Evolutionary conservation across 805 yeast genomes (phyloP), one percentile per base, ranked within the genome.

Genomic region (Nakazawaea wyomingensis): DNA sequence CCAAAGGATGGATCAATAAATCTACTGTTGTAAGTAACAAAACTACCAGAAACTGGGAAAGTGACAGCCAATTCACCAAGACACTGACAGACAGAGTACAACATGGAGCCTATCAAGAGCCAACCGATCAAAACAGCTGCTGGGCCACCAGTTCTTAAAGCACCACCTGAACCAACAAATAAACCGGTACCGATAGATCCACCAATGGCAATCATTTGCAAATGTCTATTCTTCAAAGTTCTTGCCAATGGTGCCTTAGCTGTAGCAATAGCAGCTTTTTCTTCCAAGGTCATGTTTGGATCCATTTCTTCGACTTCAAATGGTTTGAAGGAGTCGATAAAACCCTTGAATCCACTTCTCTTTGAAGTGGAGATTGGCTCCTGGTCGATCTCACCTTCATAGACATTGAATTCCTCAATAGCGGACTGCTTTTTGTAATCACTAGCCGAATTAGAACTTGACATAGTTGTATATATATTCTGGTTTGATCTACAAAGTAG

Each of bases 181-280:
- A 87, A 68, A 55, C 93, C 95, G 7, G 91, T 82, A 53, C 95
- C 96, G 51, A 86, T 85, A 47, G 84, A 74, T 34, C 91, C 90
- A 51, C 91, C 93, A 48, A 85, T 69, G 39, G 93, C 89, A 63
- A 85, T 85, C 87, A 84, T 80, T 47, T 82, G 80, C 51, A 85
- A 62, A 58, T 85, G 91, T 55, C 90, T 71, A 34, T 76, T 72
- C 52, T 75, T 78, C 40, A 82, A 66, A 7, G 69, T 58, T 50
- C 83, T 65, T 28, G 71, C 61, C 45, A 73, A 62, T 13, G 80
- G 80, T 37, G 78, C 62, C 50, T 65, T 68, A 20, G 78, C 71
- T 20, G 79, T 67, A 41, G 56, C 53, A 24, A 71, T 58, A 47
- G 73, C 74, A 13, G 73, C 71, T 52, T 62, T 70, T 56, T 74